These are phyloP conservation scores for Cymodocea nodosa DNA, from an alignment of 116 monocot species.

Conservation along the genomic window DNA sequence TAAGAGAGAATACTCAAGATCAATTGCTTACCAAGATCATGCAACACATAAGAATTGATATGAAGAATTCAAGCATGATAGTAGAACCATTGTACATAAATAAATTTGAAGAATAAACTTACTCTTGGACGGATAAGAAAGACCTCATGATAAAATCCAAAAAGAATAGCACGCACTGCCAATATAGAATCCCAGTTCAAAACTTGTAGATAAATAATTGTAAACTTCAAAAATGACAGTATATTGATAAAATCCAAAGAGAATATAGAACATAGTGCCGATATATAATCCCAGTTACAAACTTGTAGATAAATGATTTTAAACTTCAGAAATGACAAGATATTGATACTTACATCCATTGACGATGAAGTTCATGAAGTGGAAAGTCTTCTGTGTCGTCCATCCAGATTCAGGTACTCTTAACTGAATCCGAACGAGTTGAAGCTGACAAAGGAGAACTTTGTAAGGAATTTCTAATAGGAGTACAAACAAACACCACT, in stretches of 20 bases:
- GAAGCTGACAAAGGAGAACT: constrained; percentile 18
- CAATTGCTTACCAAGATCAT: too few relatives aligned
- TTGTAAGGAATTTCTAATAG: neutral
- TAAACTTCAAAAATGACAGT: neutral
- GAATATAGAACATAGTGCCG: constrained; percentile 46
- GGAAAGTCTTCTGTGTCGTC: constrained; percentile 78
- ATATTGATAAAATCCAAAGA: constrained; percentile 29
- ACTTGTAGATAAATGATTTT: neutral
- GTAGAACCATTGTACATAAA: too few relatives aligned
- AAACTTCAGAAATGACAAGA: neutral
- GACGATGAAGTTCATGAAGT: constrained; percentile 66
- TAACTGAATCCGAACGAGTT: constrained; percentile 35
- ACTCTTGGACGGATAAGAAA: constrained; percentile 42
- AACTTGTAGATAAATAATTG: neutral
- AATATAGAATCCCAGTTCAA: neutral
- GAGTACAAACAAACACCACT: neutral
- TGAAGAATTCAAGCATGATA: too few relatives aligned
- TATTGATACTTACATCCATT: constrained; percentile 40
- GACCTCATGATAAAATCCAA: constrained; percentile 41
- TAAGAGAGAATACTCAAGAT: too few relatives aligned
- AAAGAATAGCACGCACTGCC: constrained; percentile 59
- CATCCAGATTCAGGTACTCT: constrained; percentile 75
- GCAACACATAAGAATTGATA: too few relatives aligned
- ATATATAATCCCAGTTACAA: neutral
- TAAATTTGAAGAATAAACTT: constrained; percentile 7